Percentiles rank a stretch among this genome's conserved stretches.
These are phyloP conservation scores for Noccaea caerulescens DNA, from an alignment of 345 rosid species.

Conservation along the genomic window DNA sequence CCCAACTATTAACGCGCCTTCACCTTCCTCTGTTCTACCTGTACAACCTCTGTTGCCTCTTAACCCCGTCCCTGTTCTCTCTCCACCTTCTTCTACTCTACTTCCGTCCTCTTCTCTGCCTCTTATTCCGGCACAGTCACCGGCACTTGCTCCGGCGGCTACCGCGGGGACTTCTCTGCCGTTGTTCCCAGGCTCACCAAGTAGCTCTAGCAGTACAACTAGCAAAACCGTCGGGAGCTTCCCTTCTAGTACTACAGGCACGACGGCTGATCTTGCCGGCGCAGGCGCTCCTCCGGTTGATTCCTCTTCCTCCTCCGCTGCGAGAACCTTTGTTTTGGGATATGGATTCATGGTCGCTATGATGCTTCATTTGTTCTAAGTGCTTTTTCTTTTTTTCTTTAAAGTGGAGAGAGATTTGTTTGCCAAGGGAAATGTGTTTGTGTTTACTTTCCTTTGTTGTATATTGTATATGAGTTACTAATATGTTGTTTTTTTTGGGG, in stretches of 20 bases:
- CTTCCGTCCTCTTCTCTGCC: slow-evolving; percentile 46
- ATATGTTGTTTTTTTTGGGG: not conserved
- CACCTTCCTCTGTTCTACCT: slow-evolving; percentile 44
- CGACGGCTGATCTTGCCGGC: slow-evolving; percentile 32
- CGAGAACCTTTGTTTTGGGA: slow-evolving; percentile 35
- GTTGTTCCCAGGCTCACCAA: slow-evolving; percentile 44
- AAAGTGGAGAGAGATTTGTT: slow-evolving; percentile 6
- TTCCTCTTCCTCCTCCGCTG: slow-evolving; percentile 32
- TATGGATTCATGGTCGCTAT: slow-evolving; percentile 40
- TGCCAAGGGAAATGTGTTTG: slow-evolving; percentile 7
- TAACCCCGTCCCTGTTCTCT: slow-evolving; percentile 37
- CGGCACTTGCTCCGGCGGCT: slow-evolving; percentile 37
- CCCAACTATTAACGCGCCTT: slow-evolving; percentile 39
- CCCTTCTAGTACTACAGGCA: slow-evolving; percentile 29
- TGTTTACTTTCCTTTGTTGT: slow-evolving; percentile 25
- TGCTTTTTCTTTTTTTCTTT: not conserved
- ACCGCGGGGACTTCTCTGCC: slow-evolving; percentile 37
- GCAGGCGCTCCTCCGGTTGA: slow-evolving; percentile 24
- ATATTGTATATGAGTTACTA: slow-evolving; percentile 4
- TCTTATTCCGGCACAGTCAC: slow-evolving; percentile 30
- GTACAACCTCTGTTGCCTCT: slow-evolving; percentile 42
- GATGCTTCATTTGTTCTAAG: slow-evolving; percentile 43
- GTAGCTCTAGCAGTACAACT: slow-evolving; percentile 39
- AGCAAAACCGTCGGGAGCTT: slow-evolving; percentile 43
- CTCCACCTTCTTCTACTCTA: slow-evolving; percentile 43